Evolutionary conservation across 495 filamentous ascomycete genomes (phyloP).

Genomic region (Jackrogersella minutella): DNA sequence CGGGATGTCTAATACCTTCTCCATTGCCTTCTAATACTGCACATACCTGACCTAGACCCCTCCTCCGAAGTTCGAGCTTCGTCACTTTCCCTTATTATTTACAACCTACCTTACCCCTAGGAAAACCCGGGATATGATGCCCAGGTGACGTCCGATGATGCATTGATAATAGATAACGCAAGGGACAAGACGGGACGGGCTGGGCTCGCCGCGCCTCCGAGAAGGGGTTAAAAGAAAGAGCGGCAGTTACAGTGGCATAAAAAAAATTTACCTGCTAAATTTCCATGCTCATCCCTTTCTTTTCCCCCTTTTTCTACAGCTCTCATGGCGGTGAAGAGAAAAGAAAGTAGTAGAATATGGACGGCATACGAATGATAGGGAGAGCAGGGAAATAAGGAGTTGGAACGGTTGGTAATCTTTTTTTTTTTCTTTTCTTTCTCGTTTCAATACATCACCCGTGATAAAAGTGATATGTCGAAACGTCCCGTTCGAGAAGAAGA

Average conservation of each 20-base stretch:
- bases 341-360: constrained; percentile 6
- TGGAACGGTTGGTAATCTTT: not conserved
- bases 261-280: not conserved
- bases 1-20: constrained; percentile 21
- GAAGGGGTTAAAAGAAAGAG: constrained; percentile 21
- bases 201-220: constrained; percentile 2
- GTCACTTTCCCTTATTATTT: constrained; percentile 13
- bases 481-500: not conserved
- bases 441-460: constrained; percentile 20
- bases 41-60: constrained; percentile 12
- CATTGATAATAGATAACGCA: constrained; percentile 32
- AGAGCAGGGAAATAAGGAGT: not conserved
- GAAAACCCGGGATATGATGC: not conserved
- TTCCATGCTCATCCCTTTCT: constrained; percentile 6
- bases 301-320: not conserved
- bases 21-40: not conserved
- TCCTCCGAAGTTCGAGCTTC: not conserved
- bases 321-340: constrained; percentile 28
- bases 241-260: constrained; percentile 6
- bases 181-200: constrained; percentile 20
- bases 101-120: not conserved
- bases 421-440: not conserved
- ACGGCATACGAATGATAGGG: not conserved
- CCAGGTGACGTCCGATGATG: constrained; percentile 31
- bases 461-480: constrained; percentile 29